Conservation (phyloP, 768 basidiomycete genomes). For the Leccinum truebloodii region DNA sequence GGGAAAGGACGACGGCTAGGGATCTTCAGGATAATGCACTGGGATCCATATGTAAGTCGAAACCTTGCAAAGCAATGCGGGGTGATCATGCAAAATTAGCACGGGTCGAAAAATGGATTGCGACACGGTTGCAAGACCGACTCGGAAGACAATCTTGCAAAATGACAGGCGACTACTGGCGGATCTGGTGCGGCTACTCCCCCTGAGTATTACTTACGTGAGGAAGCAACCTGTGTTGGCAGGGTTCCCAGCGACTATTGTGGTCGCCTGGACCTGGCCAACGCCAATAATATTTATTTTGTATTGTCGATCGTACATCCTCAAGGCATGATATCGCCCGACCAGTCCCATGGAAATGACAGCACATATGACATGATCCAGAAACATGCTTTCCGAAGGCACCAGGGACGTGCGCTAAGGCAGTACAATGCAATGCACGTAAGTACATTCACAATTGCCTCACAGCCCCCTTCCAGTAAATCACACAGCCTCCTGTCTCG, state of each 20-base stretch:
- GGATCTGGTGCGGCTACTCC: neutral
- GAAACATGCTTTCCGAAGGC: neutral
- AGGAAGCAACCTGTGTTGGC: neutral
- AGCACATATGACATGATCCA: neutral
- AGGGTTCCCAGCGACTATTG: neutral
- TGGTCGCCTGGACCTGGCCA: neutral
- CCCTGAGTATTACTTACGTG: neutral
- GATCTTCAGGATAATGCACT: no score
- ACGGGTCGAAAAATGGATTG: no score
- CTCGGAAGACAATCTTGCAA: no score
- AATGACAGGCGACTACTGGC: no score
- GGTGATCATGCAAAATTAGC: no score
- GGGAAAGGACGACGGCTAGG: no score
- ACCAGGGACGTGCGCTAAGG: neutral
- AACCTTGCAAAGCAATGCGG: no score
- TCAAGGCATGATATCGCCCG: neutral
- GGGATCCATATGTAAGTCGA: no score
- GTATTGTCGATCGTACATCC: neutral
- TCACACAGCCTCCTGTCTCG: neutral
- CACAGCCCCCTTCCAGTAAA: neutral
- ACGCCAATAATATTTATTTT: neutral
- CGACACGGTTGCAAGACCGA: no score
- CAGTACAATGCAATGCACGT: neutral
- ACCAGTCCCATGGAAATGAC: neutral
- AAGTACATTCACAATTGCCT: neutral